Base-by-base conservation (phyloP, 2,329 filamentous ascomycete genomes). In the Aureobasidium sp. region DNA sequence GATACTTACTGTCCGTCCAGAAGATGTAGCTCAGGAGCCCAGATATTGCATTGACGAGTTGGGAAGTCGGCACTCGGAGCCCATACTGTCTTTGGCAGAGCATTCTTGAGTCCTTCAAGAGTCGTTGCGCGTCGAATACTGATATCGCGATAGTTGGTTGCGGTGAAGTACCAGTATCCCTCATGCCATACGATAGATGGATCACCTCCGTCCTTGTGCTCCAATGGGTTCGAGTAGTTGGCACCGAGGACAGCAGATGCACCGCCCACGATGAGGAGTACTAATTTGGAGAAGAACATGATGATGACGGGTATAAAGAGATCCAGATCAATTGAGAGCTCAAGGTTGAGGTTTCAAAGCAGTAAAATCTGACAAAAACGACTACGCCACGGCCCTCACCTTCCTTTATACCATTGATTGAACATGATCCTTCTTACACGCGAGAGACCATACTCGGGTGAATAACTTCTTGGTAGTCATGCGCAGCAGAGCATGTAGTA, bases 91-190 rank as follows among this genome's bases (percentile, higher is more conserved):
- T 82, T 82, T 26, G 76, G 78, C 36, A 78, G 74, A 0, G 78
- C 81, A 0, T 76, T 80, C 73, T 83, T 83, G 13, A 86, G 71
- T 0, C 81, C 82, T 32, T 79, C 77, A 6, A 86, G 71, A 0
- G 82, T 85, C 5, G 73, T 80, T 0, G 83, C 77, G 0, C 81
- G 75, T 0, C 81, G 77, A 17, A 86, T 76, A 65, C 82, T 74
- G 13, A 86, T 73, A 64, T 85, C 74, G 1, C 73, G 78, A 80
- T 81, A 85, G 32, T 80, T 81, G 0, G 82, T 84, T 0, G 81
- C 80, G 65, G 82, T 78, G 39, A 85, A 73, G 65, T 84, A 84
- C 70, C 84, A 85, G 66, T 80, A 84, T 0, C 81, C 82, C 12
- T 76, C 78, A 0, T 75, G 75, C 60, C 77, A 84, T 0, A 78